Evolutionary conservation across 1,284 basidiomycete genomes (phyloP).

Genomic region (Vanrija sp.): DNA sequence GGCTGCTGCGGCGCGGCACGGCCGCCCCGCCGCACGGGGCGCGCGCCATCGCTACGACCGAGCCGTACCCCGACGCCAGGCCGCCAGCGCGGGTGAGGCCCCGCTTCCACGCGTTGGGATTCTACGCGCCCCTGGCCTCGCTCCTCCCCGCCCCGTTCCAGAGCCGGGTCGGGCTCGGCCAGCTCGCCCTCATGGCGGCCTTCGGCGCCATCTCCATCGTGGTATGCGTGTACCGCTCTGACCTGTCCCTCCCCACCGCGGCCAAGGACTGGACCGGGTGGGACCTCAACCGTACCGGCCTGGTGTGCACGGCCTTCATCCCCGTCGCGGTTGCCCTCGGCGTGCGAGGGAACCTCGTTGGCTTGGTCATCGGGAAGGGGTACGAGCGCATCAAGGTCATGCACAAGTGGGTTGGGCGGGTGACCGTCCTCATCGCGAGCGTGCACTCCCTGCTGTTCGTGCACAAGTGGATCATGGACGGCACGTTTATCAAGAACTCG

Average conservation of each 20-base stretch:
- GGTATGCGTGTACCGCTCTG: constrained; percentile 15
- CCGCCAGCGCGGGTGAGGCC: constrained; percentile 16
- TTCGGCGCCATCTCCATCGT: constrained; percentile 29
- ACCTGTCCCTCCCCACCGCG: constrained; percentile 17
- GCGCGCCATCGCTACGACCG: too few relatives aligned
- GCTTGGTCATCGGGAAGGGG: constrained; percentile 57
- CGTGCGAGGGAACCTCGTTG: constrained; percentile 37
- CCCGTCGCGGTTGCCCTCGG: constrained; percentile 41
- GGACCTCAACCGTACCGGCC: constrained; percentile 35
- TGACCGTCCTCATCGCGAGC: constrained; percentile 59
- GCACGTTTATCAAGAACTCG: too few relatives aligned
- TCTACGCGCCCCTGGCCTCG: constrained; percentile 25
- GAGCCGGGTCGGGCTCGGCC: constrained; percentile 26
- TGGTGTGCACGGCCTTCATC: constrained; percentile 38
- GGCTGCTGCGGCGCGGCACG: constrained; percentile 12
- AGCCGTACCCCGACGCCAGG: too few relatives aligned
- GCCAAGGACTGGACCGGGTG: constrained; percentile 23
- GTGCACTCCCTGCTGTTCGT: constrained; percentile 34
- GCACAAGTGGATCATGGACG: too few relatives aligned
- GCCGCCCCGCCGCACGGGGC: too few relatives aligned
- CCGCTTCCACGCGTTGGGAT: constrained; percentile 21
- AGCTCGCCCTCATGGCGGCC: constrained; percentile 25
- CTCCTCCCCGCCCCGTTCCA: constrained; percentile 16
- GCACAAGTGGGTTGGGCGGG: constrained; percentile 68
- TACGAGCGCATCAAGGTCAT: constrained; percentile 73